Base-by-base conservation (phyloP, 495 filamentous ascomycete genomes). In the Coniosporium apollinis region DNA sequence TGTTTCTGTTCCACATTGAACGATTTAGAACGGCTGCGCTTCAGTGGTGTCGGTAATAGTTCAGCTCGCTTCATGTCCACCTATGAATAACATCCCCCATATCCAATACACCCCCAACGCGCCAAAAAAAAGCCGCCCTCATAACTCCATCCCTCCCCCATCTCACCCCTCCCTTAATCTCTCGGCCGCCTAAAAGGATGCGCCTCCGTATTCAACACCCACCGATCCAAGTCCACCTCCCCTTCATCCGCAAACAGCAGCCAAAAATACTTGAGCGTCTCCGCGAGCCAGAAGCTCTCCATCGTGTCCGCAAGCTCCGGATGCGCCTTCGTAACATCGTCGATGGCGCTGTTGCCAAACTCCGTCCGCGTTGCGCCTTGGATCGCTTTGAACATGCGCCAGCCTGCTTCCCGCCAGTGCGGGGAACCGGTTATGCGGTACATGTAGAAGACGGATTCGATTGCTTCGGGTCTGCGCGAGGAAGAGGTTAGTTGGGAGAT, bases 381-480 rank as follows among this genome's bases (percentile, higher is more conserved):
- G 43, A 92, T 67, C 6, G 82, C 67, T 48, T 76, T 57, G 51
- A 85, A 93, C 85, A 94, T 94, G 33, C 71, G 67, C 85, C 85
- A 94, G 14, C 84, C 85, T 45, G 80, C 79, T 37, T 79, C 71
- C 36, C 82, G 81, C 82, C 83, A 94, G 30, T 58, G 52, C 0
- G 66, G 54, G 37, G 89, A 79, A 35, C 82, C 85, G 0, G 84
- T 93, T 43, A 89, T 75, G 48, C 85, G 80, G 62, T 80, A 92
- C 79, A 93, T 83, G 62, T 91, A 85, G 67, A 83, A 94, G 10
- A 94, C 82, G 1, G 82, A 91, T 54, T 94, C 85, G 44, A 94
- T 92, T 2, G 85, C 85, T 62, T 94, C 85, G 29, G 85, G 85
- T 30, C 82, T 85, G 38, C 15, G 9, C n/a, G 5, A 20, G 19